Evolutionary conservation across 176 grass and related monocot genomes (phyloP).

Genomic region (Tillandsia leiboldiana): DNA sequence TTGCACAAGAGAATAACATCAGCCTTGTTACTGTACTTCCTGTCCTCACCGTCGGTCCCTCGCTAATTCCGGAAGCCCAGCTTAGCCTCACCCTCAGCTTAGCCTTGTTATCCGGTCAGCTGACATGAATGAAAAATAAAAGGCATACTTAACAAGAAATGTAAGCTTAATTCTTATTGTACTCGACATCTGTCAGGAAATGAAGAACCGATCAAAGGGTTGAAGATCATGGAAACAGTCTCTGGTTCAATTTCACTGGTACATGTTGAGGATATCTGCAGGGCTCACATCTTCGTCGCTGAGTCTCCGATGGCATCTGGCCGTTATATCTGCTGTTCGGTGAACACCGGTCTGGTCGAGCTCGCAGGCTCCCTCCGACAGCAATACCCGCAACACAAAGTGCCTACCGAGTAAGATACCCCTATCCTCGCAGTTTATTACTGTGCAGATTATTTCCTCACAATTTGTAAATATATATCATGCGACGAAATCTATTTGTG

Average conservation of each 20-base stretch:
- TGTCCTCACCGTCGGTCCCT: conserved; percentile 22
- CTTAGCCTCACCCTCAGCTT: conserved; percentile 21
- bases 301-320: conserved; percentile 27
- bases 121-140: neutral
- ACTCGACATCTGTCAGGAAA: conserved; percentile 19
- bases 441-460: neutral
- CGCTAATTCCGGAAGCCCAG: neutral
- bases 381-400: conserved; percentile 51
- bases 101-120: conserved; percentile 44
- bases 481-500: neutral
- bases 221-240: conserved; percentile 29
- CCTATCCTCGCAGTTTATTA: neutral
- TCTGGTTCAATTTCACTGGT: conserved; percentile 30
- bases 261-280: conserved; percentile 52
- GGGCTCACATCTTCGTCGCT: conserved; percentile 52
- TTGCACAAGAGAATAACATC: conserved; percentile 41
- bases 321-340: conserved; percentile 50
- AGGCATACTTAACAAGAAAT: neutral
- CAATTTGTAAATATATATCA: neutral
- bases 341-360: conserved; percentile 31
- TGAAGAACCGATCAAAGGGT: conserved; percentile 17
- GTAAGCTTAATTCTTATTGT: neutral
- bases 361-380: conserved; percentile 29
- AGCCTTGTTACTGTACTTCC: conserved; percentile 47
- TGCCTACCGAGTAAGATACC: conserved; percentile 26